These are phyloP conservation scores for Geoglossum cookeanum DNA, from an alignment of 2,329 filamentous ascomycete genomes.

Conservation along the genomic window DNA sequence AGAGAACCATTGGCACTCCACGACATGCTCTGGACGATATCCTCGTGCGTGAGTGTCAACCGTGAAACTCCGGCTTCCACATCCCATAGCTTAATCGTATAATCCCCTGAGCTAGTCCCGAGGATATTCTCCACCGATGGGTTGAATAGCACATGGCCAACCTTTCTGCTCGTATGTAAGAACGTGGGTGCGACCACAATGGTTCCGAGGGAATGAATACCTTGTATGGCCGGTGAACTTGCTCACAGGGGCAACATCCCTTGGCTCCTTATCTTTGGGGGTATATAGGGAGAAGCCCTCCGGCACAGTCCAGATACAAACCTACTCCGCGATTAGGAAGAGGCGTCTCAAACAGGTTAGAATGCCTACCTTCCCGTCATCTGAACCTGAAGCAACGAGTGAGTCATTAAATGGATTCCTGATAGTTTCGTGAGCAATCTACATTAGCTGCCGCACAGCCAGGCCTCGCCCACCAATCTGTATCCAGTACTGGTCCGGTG, in stretches of 20 bases:
- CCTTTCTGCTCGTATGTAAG: constrained; percentile 43
- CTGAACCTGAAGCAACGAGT: constrained; percentile 79
- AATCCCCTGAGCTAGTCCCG: constrained; percentile 86
- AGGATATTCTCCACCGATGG: constrained; percentile 89
- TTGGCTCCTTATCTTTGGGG: constrained; percentile 61
- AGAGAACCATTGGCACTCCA: constrained; percentile 83
- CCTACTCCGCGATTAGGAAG: constrained; percentile 20
- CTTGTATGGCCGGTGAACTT: constrained; percentile 76
- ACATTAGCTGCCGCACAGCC: not conserved
- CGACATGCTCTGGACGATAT: constrained; percentile 87
- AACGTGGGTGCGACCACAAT: not conserved
- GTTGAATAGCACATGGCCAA: constrained; percentile 96
- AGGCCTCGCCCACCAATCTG: constrained; percentile 55
- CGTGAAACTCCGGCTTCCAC: constrained; percentile 57
- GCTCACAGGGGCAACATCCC: constrained; percentile 61
- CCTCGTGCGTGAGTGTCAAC: constrained; percentile 63
- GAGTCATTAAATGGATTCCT: constrained; percentile 95
- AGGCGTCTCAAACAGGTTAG: not conserved
- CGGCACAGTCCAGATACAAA: constrained; percentile 92
- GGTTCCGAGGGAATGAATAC: constrained; percentile 26
- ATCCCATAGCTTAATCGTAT: constrained; percentile 92
- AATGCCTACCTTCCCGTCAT: constrained; percentile 60
- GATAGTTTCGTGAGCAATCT: not conserved
- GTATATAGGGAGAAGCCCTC: constrained; percentile 68
- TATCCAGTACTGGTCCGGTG: constrained; percentile 88